Evolutionary conservation across 2,329 filamentous ascomycete species (phyloP).

Genomic region (Arthrobotrys entomopaga): DNA sequence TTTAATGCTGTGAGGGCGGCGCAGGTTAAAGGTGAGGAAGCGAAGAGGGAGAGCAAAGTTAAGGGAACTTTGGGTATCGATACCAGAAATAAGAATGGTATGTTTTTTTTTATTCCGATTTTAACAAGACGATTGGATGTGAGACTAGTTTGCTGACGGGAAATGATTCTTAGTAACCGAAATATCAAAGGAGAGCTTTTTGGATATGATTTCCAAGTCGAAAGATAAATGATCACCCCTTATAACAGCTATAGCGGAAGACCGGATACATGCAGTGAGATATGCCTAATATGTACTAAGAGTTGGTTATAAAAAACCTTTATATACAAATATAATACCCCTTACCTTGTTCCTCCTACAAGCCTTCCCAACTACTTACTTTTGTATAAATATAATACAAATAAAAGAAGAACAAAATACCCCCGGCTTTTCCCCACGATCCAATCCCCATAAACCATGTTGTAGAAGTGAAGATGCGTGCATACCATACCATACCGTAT

Average conservation of each 20-base stretch:
- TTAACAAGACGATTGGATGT: neutral
- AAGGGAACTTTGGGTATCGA: constrained; percentile 81
- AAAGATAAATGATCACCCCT: constrained; percentile 33
- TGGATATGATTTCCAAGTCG: constrained; percentile 76
- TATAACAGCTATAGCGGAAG: constrained; percentile 2
- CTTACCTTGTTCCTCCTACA: too few species aligned
- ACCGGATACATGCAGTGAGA: constrained; percentile 3
- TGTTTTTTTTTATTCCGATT: constrained; percentile 2
- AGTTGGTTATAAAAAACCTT: constrained; percentile 10
- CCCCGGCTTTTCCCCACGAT: too few species aligned
- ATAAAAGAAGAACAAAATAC: neutral
- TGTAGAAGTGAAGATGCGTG: neutral
- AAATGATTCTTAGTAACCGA: constrained; percentile 72
- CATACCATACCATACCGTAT: too few species aligned
- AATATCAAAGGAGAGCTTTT: constrained; percentile 95
- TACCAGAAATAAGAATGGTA: constrained; percentile 79
- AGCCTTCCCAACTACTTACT: neutral
- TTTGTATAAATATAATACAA: constrained; percentile 48
- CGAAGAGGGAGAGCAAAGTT: constrained; percentile 74
- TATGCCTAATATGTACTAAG: constrained; percentile 20
- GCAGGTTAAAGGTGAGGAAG: constrained; percentile 86
- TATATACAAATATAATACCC: constrained; percentile 19
- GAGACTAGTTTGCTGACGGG: constrained; percentile 7
- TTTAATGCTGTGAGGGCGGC: constrained; percentile 95
- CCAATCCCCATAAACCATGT: neutral